phyloP scores from a whole-genome alignment of 345 rosid species.

The Erucastrum elatum region DNA sequence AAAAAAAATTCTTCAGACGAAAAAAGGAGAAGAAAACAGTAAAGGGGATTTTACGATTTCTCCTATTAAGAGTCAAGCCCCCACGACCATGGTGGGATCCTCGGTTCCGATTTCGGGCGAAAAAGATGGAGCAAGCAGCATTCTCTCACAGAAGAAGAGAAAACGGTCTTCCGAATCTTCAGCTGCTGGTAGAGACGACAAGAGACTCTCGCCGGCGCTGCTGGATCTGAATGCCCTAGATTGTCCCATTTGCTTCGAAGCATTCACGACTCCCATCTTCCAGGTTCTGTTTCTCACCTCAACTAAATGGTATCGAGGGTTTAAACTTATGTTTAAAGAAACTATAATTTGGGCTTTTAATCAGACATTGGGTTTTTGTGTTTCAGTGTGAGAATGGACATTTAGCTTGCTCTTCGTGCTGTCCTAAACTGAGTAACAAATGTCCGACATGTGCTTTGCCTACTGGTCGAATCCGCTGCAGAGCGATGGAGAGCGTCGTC shows the following conservation, averaged over 20 bases:
- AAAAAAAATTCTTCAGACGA: too few species aligned
- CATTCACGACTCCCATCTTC: constrained; percentile 1
- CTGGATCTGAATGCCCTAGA: background rate
- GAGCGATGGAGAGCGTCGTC: background rate
- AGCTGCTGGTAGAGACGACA: background rate
- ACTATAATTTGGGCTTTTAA: background rate
- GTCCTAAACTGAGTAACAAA: background rate
- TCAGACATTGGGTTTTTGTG: background rate
- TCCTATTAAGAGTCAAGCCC: background rate
- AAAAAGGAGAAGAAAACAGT: background rate
- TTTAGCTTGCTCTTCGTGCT: background rate
- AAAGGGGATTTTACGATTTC: background rate
- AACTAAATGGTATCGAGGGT: too few species aligned
- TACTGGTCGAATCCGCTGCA: background rate
- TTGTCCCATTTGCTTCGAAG: constrained; percentile 14
- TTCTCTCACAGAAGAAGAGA: background rate
- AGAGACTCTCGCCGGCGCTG: background rate
- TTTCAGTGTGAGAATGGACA: background rate
- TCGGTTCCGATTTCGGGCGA: background rate
- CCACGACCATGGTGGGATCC: background rate
- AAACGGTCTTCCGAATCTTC: background rate
- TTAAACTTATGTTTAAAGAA: background rate
- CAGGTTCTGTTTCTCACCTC: background rate
- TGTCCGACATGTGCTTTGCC: background rate
- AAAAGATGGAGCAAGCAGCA: background rate